Percentiles rank a stretch among this genome's conserved stretches.
These are phyloP conservation scores for Plasmodium inui DNA, from an alignment of 169 alveolate species.

Conservation along the genomic window DNA sequence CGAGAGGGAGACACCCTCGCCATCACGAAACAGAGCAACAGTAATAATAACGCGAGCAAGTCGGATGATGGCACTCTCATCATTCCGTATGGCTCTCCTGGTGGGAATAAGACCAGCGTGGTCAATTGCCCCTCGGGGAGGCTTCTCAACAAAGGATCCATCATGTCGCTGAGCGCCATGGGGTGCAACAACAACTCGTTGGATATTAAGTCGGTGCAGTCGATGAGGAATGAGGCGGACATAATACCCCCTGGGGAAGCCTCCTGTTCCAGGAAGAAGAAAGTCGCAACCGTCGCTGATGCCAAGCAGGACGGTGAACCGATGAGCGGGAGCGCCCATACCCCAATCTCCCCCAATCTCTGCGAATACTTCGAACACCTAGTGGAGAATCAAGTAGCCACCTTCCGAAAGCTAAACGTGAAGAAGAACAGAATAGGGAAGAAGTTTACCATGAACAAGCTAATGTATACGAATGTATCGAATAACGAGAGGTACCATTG, in stretches of 20 bases:
- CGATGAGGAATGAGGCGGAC: background rate
- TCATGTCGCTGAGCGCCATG: background rate
- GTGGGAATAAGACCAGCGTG: background rate
- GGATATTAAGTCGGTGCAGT: slow-evolving; percentile 4
- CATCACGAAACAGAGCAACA: background rate
- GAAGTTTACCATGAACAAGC: slow-evolving; percentile 41
- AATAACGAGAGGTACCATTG: slow-evolving; percentile 46
- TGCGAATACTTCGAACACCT: slow-evolving; percentile 20
- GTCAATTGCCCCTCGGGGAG: background rate
- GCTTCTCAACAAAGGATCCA: background rate
- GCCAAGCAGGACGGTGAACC: background rate
- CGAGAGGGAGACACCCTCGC: background rate
- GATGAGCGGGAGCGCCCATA: background rate
- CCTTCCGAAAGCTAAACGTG: slow-evolving; percentile 17
- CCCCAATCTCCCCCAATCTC: background rate
- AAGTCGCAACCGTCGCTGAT: background rate
- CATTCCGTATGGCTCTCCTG: background rate
- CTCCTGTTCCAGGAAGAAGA: background rate
- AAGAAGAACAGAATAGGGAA: slow-evolving; percentile 26
- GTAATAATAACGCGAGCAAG: background rate
- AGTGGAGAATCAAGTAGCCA: slow-evolving; percentile 3
- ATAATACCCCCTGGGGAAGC: background rate
- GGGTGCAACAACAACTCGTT: slow-evolving; percentile 21
- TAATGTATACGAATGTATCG: slow-evolving; percentile 49
- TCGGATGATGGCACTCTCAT: background rate